Base-by-base conservation (phyloP, 2,329 filamentous ascomycete genomes). In the Trichoderma pleuroti region DNA sequence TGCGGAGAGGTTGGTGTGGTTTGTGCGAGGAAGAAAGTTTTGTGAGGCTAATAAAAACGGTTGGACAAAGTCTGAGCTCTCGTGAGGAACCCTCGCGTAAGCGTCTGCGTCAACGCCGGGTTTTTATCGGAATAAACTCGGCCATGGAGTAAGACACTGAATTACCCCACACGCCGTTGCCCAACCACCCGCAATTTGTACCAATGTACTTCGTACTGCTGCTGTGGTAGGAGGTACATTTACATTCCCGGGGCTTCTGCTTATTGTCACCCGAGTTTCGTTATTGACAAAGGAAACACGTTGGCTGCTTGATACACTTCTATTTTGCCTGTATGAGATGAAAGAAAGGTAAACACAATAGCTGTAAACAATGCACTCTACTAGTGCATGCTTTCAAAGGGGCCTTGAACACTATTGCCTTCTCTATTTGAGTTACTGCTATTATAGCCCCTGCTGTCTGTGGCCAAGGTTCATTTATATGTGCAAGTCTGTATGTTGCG, bases 21-120 rank as follows among this genome's bases (percentile, higher is more conserved):
- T 70, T 71, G 60, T 73, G 71, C 74, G 73, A 71, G 72, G 71
- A 75, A 74, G 77, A 80, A 79, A 75, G 78, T 75, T 80, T 80
- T 79, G 78, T 75, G 76, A 78, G 74, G 74, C 73, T 73, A 76
- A 74, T 73, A 75, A 74, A 74, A 74, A 74, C 74, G 42, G 69
- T 24, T 70, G 62, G 68, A 68, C 72, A 74, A 75, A 74, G 76
- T 76, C 36, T 68, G 77, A 77, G 56, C 61, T 60, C 57, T 57
- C 49, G 60, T 18, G 60, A 59, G 61, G 61, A 70, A 73, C 72
- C 75, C 77, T 77, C 73, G 74, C 72, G 72, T 70, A 72, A 60
- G 68, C 64, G 56, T 21, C 28, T 26, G 69, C 36, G 18, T 34
- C 21, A 72, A 70, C 72, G 4, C 70, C 76, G 78, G 78, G 39